Evolutionary conservation across 2,329 filamentous ascomycete genomes (phyloP).

Genomic region (Didymellaceae sp.): DNA sequence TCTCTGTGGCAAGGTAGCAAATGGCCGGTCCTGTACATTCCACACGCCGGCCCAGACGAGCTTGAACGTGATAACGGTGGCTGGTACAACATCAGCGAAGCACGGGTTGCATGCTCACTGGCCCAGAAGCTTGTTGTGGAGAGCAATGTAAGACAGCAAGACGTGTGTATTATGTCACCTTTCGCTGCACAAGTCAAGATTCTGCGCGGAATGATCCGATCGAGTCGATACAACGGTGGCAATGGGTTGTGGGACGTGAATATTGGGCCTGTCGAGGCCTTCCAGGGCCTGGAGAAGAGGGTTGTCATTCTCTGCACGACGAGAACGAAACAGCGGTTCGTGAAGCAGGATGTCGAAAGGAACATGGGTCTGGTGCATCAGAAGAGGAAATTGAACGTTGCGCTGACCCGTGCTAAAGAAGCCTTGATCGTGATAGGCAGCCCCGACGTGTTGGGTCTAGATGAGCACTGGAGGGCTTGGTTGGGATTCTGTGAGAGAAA

Average conservation of each 20-base stretch:
- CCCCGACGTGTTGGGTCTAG: constrained; percentile 45
- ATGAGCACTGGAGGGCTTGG: constrained; percentile 49
- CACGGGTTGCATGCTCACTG: constrained; percentile 38
- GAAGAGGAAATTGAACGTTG: constrained; percentile 53
- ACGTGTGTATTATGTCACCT: constrained; percentile 55
- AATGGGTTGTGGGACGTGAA: constrained; percentile 48
- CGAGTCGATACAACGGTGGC: constrained; percentile 12
- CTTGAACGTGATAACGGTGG: constrained; percentile 51
- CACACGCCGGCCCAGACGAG: constrained; percentile 49
- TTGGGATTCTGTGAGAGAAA: constrained; percentile 50
- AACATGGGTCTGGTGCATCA: constrained; percentile 49
- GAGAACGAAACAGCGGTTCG: constrained; percentile 41
- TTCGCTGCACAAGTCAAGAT: constrained; percentile 54
- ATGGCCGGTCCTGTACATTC: constrained; percentile 54
- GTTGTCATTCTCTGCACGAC: constrained; percentile 56
- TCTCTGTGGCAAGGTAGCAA: constrained; percentile 48
- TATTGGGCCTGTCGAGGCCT: constrained; percentile 55
- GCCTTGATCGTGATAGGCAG: constrained; percentile 53
- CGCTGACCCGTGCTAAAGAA: constrained; percentile 54
- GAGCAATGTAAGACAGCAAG: constrained; percentile 35
- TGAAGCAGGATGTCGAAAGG: constrained; percentile 39
- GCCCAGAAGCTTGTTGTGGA: constrained; percentile 37
- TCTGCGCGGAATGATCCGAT: constrained; percentile 48
- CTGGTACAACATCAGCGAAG: constrained; percentile 46
- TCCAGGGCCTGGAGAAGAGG: constrained; percentile 54